These are phyloP conservation scores for Fusarium subtropicale DNA, from an alignment of 2,329 filamentous ascomycete species.

Conservation along the genomic window DNA sequence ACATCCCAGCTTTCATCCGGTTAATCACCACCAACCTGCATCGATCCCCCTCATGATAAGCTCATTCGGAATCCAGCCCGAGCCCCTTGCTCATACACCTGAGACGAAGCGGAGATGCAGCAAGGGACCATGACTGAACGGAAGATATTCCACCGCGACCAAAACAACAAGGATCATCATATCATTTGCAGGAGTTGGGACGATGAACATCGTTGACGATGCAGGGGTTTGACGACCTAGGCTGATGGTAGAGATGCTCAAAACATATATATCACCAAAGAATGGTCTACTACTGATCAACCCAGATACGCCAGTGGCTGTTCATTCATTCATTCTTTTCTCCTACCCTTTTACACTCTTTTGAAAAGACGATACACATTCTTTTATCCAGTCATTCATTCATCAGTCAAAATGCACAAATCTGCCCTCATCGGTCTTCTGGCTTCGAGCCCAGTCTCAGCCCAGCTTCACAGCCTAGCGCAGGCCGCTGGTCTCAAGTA, in stretches of 20 bases:
- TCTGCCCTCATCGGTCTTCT: constrained; percentile 42
- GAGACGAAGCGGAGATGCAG: constrained; percentile 44
- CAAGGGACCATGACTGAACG: constrained; percentile 35
- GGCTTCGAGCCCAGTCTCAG: constrained; percentile 45
- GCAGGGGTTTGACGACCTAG: neutral
- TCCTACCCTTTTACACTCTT: constrained; percentile 11
- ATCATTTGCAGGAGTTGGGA: constrained; percentile 14
- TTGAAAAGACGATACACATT: constrained; percentile 4
- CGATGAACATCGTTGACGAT: constrained; percentile 12
- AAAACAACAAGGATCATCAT: constrained; percentile 5
- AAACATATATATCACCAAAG: constrained; percentile 28
- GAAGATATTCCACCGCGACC: constrained; percentile 41
- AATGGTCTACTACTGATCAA: neutral
- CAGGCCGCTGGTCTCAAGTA: constrained; percentile 68
- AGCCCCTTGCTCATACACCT: constrained; percentile 38
- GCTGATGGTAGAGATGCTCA: neutral
- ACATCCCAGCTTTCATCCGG: constrained; percentile 12
- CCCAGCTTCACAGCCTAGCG: constrained; percentile 64
- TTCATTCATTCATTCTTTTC: constrained; percentile 13
- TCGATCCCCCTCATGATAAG: constrained; percentile 22
- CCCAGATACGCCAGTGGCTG: constrained; percentile 23
- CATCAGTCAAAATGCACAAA: constrained; percentile 38
- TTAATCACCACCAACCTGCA: constrained; percentile 12
- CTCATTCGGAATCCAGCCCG: constrained; percentile 16
- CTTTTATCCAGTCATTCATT: constrained; percentile 29